Evolutionary conservation across 106 monocot species (phyloP).

Genomic region (Alisma plantagoaquatica): DNA sequence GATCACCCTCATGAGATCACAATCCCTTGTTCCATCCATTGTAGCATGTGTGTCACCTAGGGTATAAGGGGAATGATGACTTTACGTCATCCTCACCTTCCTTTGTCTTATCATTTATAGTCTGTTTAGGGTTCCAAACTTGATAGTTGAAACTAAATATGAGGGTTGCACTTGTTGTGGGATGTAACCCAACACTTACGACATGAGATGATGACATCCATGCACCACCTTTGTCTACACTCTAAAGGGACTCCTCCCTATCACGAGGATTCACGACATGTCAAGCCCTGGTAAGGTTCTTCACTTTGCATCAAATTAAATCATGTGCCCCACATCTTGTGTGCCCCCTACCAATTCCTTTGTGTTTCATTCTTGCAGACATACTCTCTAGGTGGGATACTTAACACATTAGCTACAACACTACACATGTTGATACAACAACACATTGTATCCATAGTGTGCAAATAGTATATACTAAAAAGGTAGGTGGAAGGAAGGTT

Average conservation of each 20-base stretch:
- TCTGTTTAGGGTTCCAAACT: slow-evolving; percentile 17
- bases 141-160: slow-evolving; percentile 13
- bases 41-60: not conserved
- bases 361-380: too few species aligned
- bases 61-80: slow-evolving; percentile 11
- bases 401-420: too few species aligned
- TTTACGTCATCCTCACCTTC: slow-evolving; percentile 8
- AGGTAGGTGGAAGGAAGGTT: too few species aligned
- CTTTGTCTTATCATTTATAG: slow-evolving; percentile 11
- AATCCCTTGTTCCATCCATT: not conserved
- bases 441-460: not conserved
- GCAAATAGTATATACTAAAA: too few species aligned
- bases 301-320: too few species aligned
- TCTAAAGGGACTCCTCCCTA: slow-evolving; percentile 1
- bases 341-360: too few species aligned
- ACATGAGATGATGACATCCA: too few species aligned
- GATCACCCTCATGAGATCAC: too few species aligned
- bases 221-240: too few species aligned
- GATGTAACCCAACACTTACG: slow-evolving; percentile 10
- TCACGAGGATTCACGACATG: slow-evolving; percentile 1
- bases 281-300: too few species aligned
- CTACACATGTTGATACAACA: not conserved
- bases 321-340: too few species aligned
- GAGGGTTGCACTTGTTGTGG: slow-evolving; percentile 3
- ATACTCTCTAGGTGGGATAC: too few species aligned